Evolutionary conservation across 2,329 filamentous ascomycete genomes (phyloP).

Genomic region (Diplodia mutila): DNA sequence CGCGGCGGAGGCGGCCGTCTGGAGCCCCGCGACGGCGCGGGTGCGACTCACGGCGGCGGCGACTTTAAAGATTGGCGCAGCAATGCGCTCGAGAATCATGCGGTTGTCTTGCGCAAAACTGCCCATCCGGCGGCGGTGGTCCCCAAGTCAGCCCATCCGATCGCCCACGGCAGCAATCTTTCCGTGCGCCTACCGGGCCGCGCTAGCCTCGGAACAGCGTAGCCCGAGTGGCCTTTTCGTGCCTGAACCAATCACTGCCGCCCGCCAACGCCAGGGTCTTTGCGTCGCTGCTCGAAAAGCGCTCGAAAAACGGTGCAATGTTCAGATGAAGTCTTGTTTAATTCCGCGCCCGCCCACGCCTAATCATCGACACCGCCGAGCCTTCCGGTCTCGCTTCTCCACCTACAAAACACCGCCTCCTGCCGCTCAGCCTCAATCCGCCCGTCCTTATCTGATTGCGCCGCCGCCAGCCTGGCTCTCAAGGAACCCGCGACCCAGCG

Average conservation of each 20-base stretch:
- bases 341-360: background rate
- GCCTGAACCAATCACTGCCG: background rate
- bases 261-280: background rate
- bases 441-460: slow-evolving; percentile 14
- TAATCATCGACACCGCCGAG: background rate
- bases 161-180: background rate
- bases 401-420: slow-evolving; percentile 18
- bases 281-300: background rate
- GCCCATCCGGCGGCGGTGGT: background rate
- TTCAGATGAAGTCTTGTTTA: background rate
- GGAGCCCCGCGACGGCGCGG: slow-evolving; percentile 6
- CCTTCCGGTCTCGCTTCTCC: slow-evolving; percentile 16
- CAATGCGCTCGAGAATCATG: background rate
- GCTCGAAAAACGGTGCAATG: background rate
- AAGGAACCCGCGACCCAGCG: background rate
- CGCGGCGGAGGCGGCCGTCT: background rate
- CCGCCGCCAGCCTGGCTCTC: background rate
- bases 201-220: background rate
- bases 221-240: background rate
- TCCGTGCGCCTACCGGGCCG: background rate
- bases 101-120: background rate
- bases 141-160: background rate
- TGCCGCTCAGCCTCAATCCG: background rate
- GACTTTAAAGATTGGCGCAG: background rate
- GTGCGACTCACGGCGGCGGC: background rate